phyloP scores from a whole-genome alignment of 257 asterid species.

The Nicotiana sylvestris region DNA sequence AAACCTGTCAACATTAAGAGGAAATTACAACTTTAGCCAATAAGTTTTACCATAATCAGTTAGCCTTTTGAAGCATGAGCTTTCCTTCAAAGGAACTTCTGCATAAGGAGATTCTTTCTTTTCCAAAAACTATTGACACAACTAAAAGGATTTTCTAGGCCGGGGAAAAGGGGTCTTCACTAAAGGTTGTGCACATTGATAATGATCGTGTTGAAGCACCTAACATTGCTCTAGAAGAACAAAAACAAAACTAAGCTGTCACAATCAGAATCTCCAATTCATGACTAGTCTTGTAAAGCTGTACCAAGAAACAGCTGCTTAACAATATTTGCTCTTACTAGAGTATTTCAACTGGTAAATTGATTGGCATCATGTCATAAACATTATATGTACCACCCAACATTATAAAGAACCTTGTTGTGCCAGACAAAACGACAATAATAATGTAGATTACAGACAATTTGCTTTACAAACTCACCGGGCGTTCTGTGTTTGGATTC shows the following conservation, averaged over 20 bases:
- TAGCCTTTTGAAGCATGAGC: not conserved
- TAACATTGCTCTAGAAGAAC: not conserved
- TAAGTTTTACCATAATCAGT: not conserved
- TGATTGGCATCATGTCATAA: not conserved
- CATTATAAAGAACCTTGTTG: not conserved
- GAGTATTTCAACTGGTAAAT: not conserved
- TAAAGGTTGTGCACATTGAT: not conserved
- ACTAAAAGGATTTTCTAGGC: not conserved
- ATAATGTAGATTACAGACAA: not conserved
- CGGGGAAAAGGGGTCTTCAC: not conserved
- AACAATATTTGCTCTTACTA: not conserved
- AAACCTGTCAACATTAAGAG: slow-evolving; percentile 44
- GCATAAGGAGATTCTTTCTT: not conserved
- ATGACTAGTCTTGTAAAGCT: not conserved
- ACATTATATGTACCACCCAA: not conserved
- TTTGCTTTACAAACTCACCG: slow-evolving; percentile 43
- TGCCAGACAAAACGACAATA: not conserved
- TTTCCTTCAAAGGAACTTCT: not conserved
- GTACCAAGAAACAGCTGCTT: not conserved
- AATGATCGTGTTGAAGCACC: not conserved
- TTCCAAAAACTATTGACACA: not conserved
- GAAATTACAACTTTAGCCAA: not conserved
- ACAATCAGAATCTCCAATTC: slow-evolving; percentile 3
- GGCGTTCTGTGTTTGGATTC: slow-evolving; percentile 86
- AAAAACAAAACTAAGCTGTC: not conserved